phyloP scores from a whole-genome alignment of 495 filamentous ascomycete species.

The Podospora conica region DNA sequence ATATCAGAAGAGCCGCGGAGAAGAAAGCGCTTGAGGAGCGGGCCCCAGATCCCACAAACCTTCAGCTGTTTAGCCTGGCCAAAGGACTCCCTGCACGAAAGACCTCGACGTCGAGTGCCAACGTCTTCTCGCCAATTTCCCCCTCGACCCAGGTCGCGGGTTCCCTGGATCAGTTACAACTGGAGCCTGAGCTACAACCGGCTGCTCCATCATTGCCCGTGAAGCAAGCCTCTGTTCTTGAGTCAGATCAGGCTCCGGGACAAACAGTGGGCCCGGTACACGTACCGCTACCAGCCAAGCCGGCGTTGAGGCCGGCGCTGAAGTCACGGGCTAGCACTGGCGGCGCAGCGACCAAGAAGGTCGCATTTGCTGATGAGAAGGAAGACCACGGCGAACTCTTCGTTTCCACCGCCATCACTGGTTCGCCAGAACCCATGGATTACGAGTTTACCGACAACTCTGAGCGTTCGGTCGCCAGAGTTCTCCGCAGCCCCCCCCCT shows the following conservation, averaged over 20 bases:
- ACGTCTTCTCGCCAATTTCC: neutral
- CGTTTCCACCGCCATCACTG: neutral
- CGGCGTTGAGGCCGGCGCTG: neutral
- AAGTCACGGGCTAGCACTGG: slow-evolving; percentile 1
- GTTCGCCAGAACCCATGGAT: neutral
- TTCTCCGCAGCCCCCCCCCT: neutral
- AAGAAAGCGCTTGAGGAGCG: neutral
- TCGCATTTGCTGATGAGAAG: neutral
- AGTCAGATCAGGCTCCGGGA: neutral
- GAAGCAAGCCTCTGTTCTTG: neutral
- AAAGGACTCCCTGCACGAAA: neutral
- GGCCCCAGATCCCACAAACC: neutral
- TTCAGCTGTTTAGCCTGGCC: neutral
- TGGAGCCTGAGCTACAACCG: neutral
- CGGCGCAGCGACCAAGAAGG: neutral
- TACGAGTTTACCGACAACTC: neutral
- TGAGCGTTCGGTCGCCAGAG: neutral
- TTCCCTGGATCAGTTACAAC: neutral
- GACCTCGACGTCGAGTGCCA: neutral
- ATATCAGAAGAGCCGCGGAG: neutral
- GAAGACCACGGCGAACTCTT: neutral
- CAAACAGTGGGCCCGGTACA: neutral
- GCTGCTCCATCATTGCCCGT: neutral
- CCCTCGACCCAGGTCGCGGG: neutral
- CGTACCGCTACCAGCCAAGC: neutral